Percentiles rank a stretch among this genome's conserved stretches.
Evolutionary conservation across 805 yeast genomes (phyloP).

Genomic region (Candida morakotiae): DNA sequence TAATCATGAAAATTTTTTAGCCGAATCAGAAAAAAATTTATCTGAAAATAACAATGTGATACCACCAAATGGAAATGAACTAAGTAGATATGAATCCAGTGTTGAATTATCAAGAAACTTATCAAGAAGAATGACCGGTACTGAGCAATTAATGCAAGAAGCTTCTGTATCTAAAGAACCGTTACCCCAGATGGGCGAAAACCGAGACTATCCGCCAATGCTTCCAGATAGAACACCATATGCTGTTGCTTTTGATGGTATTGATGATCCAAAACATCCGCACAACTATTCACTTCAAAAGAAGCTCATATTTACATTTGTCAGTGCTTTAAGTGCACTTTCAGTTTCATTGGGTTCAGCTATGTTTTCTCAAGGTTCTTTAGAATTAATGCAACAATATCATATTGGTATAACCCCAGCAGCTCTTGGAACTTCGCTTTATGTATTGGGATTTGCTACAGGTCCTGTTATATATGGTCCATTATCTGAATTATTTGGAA

Average conservation of each 20-base stretch:
- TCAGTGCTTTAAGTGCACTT: slow-evolving; percentile 29
- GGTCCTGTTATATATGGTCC: slow-evolving; percentile 84
- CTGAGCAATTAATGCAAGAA: slow-evolving; percentile 22
- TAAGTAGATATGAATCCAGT: slow-evolving; percentile 20
- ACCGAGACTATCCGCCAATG: slow-evolving; percentile 57
- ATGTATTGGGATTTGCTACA: slow-evolving; percentile 88
- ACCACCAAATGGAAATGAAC: slow-evolving; percentile 17
- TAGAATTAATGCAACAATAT: slow-evolving; percentile 44
- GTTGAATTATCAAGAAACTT: slow-evolving; percentile 17
- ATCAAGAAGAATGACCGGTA: slow-evolving; percentile 23
- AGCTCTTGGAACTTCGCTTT: slow-evolving; percentile 70
- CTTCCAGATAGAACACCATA: slow-evolving; percentile 54
- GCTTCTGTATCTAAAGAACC: slow-evolving; percentile 25
- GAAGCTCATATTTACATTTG: slow-evolving; percentile 1
- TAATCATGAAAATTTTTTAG: too few relatives aligned
- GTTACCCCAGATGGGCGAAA: slow-evolving; percentile 59
- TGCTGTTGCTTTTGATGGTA: slow-evolving; percentile 72
- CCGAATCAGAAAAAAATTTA: too few relatives aligned
- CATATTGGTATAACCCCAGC: slow-evolving; percentile 46
- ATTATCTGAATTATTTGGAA: slow-evolving; percentile 25
- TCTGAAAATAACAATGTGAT: too few relatives aligned
- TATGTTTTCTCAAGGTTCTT: slow-evolving; percentile 64
- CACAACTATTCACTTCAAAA: slow-evolving; percentile 57
- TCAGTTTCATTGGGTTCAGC: slow-evolving; percentile 75
- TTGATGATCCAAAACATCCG: slow-evolving; percentile 75